phyloP scores from a whole-genome alignment of 768 basidiomycete species.

The Leccinum subgranulosum region DNA sequence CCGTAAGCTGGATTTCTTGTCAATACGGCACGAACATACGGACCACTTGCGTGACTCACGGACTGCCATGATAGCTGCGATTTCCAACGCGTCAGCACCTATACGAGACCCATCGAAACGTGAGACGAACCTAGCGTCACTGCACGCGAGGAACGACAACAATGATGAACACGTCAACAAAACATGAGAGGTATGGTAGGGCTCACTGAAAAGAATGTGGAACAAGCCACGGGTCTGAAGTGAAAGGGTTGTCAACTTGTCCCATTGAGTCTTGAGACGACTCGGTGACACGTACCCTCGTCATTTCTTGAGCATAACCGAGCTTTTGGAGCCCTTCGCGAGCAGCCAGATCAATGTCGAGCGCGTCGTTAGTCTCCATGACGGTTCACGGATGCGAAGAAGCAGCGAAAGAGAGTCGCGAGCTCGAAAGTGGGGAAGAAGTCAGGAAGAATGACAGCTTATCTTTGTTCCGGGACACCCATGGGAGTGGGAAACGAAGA shows the following conservation, averaged over 20 bases:
- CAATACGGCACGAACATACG: not conserved
- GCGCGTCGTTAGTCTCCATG: constrained; percentile 11
- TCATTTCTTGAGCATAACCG: constrained; percentile 56
- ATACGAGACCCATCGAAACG: not conserved
- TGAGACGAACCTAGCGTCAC: constrained; percentile 46
- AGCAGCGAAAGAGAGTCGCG: not conserved
- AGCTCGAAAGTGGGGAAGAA: not conserved
- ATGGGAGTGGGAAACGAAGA: not conserved
- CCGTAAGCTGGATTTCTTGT: constrained; percentile 43
- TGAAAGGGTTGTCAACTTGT: not conserved
- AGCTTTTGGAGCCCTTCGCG: constrained; percentile 44
- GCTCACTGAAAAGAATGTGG: constrained; percentile 54
- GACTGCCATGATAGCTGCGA: constrained; percentile 56
- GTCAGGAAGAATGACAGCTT: not conserved
- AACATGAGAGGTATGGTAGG: not conserved
- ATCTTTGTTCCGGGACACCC: not conserved
- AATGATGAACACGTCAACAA: not conserved
- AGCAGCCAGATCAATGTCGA: constrained; percentile 26
- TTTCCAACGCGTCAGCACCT: constrained; percentile 2
- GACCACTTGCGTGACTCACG: constrained; percentile 39
- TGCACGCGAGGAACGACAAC: constrained; percentile 12
- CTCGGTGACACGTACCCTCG: constrained; percentile 35
- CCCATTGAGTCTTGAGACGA: not conserved
- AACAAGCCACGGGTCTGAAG: constrained; percentile 46
- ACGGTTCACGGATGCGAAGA: not conserved